Evolutionary conservation across 2,329 filamentous ascomycete genomes (phyloP).

Genomic region (Paraphoma sp.): DNA sequence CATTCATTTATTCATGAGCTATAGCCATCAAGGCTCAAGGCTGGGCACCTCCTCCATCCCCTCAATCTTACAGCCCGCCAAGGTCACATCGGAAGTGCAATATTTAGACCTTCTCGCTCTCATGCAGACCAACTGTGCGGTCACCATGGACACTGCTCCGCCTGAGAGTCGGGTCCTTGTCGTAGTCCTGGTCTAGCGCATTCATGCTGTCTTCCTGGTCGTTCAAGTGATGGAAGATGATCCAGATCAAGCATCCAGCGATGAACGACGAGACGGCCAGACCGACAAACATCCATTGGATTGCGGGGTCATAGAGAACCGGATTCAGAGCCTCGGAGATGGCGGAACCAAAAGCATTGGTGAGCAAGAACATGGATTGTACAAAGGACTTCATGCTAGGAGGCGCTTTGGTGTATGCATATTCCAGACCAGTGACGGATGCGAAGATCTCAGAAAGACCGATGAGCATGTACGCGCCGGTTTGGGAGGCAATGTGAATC

Average conservation of each 20-base stretch:
- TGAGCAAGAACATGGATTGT: constrained; percentile 65
- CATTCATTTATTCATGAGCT: too few species aligned
- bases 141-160: constrained; percentile 29
- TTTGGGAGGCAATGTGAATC: constrained; percentile 55
- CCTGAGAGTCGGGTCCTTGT: constrained; percentile 39
- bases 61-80: too few species aligned
- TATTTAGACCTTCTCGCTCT: constrained; percentile 10
- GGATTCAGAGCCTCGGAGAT: constrained; percentile 70
- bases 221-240: constrained; percentile 48
- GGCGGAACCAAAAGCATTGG: constrained; percentile 66
- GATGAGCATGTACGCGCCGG: constrained; percentile 56
- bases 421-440: constrained; percentile 56
- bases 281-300: constrained; percentile 66
- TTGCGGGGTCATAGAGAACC: constrained; percentile 67
- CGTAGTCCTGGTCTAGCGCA: constrained; percentile 41
- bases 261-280: constrained; percentile 39
- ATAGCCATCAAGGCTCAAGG: too few species aligned
- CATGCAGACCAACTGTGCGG: constrained; percentile 28
- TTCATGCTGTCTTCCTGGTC: constrained; percentile 47
- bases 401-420: constrained; percentile 57
- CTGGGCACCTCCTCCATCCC: too few species aligned
- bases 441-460: constrained; percentile 57
- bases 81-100: not conserved
- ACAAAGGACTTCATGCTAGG: constrained; percentile 57
- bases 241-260: constrained; percentile 44